Conservation (phyloP, 139 green algal genomes). For the Haematococcus lacustris region DNA sequence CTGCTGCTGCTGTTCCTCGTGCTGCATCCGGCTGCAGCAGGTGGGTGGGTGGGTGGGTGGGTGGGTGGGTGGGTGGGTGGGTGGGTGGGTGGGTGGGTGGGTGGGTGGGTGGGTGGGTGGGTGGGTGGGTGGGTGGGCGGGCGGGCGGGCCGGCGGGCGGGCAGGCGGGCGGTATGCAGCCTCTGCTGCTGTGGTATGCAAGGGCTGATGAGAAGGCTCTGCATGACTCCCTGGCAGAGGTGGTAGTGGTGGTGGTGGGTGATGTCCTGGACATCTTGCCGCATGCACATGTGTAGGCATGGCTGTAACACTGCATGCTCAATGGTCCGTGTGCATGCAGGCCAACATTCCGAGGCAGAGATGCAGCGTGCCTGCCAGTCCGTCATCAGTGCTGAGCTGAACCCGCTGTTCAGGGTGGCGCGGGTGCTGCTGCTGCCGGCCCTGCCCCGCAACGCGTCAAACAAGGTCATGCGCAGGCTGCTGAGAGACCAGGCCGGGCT, state of each 20-base stretch:
- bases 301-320: background rate
- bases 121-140: too few relatives aligned
- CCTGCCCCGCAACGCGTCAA: conserved; percentile 79
- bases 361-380: background rate
- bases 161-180: background rate
- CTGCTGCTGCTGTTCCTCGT: conserved; percentile 78
- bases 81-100: too few relatives aligned
- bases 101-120: too few relatives aligned
- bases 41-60: too few relatives aligned
- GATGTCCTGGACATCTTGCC: background rate
- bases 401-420: conserved; percentile 83
- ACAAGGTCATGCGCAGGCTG: conserved; percentile 86
- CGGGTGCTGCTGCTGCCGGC: conserved; percentile 39
- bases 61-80: too few relatives aligned
- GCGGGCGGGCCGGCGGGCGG: too few relatives aligned
- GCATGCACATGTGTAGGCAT: background rate
- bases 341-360: background rate
- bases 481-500: conserved; percentile 47
- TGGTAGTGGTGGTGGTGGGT: background rate
- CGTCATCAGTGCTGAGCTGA: conserved; percentile 40
- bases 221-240: background rate
- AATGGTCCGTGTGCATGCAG: background rate
- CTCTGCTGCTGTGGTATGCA: background rate
- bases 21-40: conserved; percentile 36
- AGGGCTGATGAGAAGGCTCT: background rate